Conservation (phyloP, 2,329 filamentous ascomycete species). For the Sporothrix mexicana region DNA sequence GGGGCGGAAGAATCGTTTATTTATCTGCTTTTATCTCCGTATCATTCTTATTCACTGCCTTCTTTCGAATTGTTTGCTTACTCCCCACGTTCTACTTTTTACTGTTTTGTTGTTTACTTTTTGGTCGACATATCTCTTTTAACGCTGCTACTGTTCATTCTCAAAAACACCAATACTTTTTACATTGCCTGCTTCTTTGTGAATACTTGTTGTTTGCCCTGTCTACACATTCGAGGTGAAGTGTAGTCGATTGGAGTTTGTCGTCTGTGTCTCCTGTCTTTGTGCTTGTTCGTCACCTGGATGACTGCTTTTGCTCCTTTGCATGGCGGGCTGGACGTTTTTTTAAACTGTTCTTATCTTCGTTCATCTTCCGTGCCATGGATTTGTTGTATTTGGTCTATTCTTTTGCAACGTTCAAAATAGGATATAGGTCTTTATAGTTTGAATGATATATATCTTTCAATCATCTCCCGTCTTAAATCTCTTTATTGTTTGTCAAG, state of each 20-base stretch:
- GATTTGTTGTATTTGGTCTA: not conserved
- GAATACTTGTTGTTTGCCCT: not conserved
- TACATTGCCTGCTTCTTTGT: not conserved
- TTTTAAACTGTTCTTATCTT: not conserved
- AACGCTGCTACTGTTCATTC: slow-evolving; percentile 16
- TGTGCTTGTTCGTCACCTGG: not conserved
- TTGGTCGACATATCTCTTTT: slow-evolving; percentile 24
- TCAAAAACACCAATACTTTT: not conserved
- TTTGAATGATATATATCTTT: slow-evolving; percentile 1
- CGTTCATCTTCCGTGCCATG: not conserved
- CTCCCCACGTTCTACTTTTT: not conserved
- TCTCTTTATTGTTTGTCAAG: not conserved
- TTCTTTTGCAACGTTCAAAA: not conserved
- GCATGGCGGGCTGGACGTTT: not conserved
- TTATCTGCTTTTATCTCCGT: not conserved
- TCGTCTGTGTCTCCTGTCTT: not conserved
- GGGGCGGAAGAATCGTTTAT: not conserved
- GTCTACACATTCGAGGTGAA: not conserved
- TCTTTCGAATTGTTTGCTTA: slow-evolving; percentile 4
- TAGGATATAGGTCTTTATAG: not conserved
- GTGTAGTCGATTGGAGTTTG: not conserved
- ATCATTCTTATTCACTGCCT: not conserved
- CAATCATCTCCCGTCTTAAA: not conserved
- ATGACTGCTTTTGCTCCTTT: not conserved
- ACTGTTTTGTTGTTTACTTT: not conserved